Conservation (phyloP, 805 yeast species). For the Hanseniaspora meyeri region DNA sequence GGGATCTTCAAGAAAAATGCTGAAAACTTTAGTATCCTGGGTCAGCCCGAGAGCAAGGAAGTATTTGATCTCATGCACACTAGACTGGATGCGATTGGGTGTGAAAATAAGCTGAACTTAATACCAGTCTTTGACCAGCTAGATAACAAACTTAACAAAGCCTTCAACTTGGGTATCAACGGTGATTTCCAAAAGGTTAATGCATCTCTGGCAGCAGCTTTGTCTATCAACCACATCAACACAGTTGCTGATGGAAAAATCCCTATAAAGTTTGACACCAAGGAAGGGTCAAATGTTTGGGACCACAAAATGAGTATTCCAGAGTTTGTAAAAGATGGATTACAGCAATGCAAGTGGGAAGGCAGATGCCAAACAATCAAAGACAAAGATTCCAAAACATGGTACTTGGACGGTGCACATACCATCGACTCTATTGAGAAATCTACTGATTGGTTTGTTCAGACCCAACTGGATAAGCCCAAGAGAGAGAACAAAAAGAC, state of each 20-base stretch:
- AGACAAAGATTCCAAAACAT: conserved; percentile 40
- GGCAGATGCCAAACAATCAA: conserved; percentile 77
- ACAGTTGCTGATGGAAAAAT: conserved; percentile 23
- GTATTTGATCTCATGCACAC: conserved; percentile 45
- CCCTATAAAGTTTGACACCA: conserved; percentile 9
- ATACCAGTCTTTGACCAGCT: conserved; percentile 36
- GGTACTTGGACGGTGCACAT: conserved; percentile 94
- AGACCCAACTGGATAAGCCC: conserved; percentile 21
- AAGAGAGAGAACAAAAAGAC: conserved; percentile 12
- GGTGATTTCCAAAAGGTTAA: conserved; percentile 78
- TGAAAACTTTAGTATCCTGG: conserved; percentile 55
- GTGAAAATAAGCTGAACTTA: conserved; percentile 37
- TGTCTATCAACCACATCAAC: conserved; percentile 46
- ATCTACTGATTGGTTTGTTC: conserved; percentile 70
- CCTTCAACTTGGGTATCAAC: conserved; percentile 50
- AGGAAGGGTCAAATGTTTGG: conserved; percentile 15
- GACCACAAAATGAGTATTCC: conserved; percentile 30
- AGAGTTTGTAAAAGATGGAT: conserved; percentile 42
- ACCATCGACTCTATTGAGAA: conserved; percentile 75
- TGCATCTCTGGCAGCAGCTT: conserved; percentile 74
- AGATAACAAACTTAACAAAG: conserved; percentile 13
- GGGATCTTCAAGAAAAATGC: conserved; percentile 71
- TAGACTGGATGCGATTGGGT: conserved; percentile 50
- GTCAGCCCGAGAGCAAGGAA: conserved; percentile 35
- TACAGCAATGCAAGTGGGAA: conserved; percentile 71